Base-by-base conservation (phyloP, 768 basidiomycete genomes). In the Boletus subparvulus region DNA sequence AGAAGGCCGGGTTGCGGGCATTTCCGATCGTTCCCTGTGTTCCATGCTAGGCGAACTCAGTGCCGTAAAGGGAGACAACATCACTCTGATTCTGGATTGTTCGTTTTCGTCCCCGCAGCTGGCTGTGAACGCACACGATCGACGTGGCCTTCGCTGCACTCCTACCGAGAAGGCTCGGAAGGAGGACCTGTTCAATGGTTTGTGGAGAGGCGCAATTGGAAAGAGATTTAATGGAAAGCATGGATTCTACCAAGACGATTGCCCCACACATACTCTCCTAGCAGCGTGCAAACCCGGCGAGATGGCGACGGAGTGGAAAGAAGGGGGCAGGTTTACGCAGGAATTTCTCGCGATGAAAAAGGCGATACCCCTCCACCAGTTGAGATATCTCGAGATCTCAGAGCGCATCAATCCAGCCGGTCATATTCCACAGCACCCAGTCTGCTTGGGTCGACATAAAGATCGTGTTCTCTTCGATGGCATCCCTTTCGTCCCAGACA, bases 11-110 rank as follows among this genome's bases (percentile, higher is more conserved):
- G 71, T 82, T 56, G 78, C 83, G 9, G 87, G 86, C 26, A 85
- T 89, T 57, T 85, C 85, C 44, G 86, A 87, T 70, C 81, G 83
- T 47, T 86, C 87, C 11, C 72, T 89, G 53, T 76, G 78, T 41
- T 79, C 85, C 39, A 80, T 88, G 76, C 69, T 89, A n/a, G 61
- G 65, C 50, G 83, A 86, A 50, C 78, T 89, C 40, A 73, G 77
- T 17, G 69, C 71, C 26, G 73, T 71, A 44, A 89, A 88, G 62
- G 87, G 87, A 32, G 75, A 88, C 67, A 89, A 89, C 56, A 82
- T 89, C 68, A 85, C 86, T 1, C 68, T 88, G 54, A 77, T 88
- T 53, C 73, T 88, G 24, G 87, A 88, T 68, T 79, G 82, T 61
- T 87, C 83, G 62, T 87, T 87, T 71, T 77, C 81, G 11, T 69